These are phyloP conservation scores for Micractinium conductrix DNA, from an alignment of 139 green algal species.

Conservation along the genomic window DNA sequence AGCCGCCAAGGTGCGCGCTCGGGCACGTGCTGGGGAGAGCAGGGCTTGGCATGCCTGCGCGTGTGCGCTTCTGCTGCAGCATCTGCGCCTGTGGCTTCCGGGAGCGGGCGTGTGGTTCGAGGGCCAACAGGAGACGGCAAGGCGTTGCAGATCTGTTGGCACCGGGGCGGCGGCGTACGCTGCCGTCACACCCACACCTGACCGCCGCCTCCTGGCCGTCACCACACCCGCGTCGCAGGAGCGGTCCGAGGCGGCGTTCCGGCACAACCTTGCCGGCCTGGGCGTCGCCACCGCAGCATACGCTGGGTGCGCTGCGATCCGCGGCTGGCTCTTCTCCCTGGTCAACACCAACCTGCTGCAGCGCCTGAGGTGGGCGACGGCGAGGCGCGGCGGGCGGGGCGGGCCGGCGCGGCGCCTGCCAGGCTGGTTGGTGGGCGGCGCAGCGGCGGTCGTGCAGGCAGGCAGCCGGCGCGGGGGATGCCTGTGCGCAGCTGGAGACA, in stretches of 20 bases:
- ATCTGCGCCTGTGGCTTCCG: not conserved
- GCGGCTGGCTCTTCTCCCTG: constrained; percentile 77
- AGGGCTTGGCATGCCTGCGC: not conserved
- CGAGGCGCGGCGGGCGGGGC: not conserved
- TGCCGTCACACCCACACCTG: too few species aligned
- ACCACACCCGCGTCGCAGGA: too few species aligned
- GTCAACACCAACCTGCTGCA: constrained; percentile 81
- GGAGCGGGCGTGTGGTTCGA: not conserved
- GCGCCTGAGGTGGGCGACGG: constrained; percentile 60
- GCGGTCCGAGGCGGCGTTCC: constrained; percentile 36
- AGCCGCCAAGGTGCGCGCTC: constrained; percentile 43
- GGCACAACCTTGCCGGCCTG: constrained; percentile 52
- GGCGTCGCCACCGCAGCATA: constrained; percentile 56
- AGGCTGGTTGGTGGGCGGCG: too few species aligned
- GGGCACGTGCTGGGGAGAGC: too few species aligned
- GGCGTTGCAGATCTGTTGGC: too few species aligned
- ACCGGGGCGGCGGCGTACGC: too few species aligned
- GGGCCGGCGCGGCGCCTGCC: too few species aligned
- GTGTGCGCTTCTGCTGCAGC: not conserved
- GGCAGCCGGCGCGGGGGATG: too few species aligned
- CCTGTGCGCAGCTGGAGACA: too few species aligned
- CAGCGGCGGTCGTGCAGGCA: too few species aligned
- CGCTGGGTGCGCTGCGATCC: constrained; percentile 61
- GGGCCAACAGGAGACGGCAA: not conserved
- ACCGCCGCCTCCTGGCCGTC: too few species aligned